Evolutionary conservation across 352 stramenopile genomes (phyloP).

Genomic region (Pythium dissotocum): DNA sequence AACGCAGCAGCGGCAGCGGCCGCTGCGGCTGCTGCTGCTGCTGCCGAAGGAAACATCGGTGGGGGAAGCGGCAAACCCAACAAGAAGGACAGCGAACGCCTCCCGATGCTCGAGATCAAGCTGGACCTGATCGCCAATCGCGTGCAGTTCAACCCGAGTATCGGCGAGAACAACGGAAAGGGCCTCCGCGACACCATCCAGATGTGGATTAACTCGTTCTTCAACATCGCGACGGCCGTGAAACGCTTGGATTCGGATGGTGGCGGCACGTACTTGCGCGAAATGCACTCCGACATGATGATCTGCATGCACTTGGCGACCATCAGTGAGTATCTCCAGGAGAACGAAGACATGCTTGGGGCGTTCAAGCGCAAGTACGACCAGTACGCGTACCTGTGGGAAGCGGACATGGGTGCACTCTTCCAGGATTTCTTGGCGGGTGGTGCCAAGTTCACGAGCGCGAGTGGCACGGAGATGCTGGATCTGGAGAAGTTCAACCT

Average conservation of each 20-base stretch:
- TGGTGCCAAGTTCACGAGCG: conserved; percentile 51
- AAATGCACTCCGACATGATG: conserved; percentile 96
- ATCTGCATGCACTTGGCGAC: conserved; percentile 94
- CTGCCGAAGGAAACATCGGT: conserved; percentile 39
- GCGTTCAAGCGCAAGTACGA: conserved; percentile 96
- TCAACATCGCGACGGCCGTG: conserved; percentile 94
- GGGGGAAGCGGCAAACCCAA: conserved; percentile 38
- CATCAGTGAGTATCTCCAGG: conserved; percentile 92
- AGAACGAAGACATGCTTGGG: conserved; percentile 92
- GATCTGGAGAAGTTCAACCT: conserved; percentile 95
- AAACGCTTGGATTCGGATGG: conserved; percentile 94
- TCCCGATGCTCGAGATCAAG: conserved; percentile 97
- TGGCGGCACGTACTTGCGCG: conserved; percentile 96
- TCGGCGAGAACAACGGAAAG: conserved; percentile 91
- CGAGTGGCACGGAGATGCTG: conserved; percentile 87
- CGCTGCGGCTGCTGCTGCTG: conserved; percentile 38
- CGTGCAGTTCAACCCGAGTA: conserved; percentile 86
- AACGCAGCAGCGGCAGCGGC: conserved; percentile 26
- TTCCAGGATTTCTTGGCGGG: conserved; percentile 92
- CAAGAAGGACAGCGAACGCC: conserved; percentile 45
- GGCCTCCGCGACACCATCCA: conserved; percentile 95
- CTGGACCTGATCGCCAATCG: conserved; percentile 92
- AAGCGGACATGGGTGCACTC: conserved; percentile 90
- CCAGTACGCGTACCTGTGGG: conserved; percentile 96
- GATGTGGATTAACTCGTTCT: conserved; percentile 96